Evolutionary conservation across 2,329 filamentous ascomycete genomes (phyloP).

Genomic region (Penicillium thymicola): DNA sequence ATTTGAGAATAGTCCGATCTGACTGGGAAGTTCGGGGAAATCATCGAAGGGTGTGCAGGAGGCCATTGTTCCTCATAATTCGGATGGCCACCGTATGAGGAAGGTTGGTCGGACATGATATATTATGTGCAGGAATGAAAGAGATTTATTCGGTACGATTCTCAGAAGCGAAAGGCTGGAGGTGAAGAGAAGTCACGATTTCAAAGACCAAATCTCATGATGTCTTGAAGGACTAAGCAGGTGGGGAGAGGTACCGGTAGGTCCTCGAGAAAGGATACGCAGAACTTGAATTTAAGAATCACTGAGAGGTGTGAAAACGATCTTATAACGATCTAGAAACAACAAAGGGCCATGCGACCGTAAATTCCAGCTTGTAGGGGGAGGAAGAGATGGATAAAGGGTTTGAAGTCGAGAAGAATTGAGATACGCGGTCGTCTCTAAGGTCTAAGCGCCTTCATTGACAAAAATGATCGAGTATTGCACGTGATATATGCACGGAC

Average conservation of each 20-base stretch:
- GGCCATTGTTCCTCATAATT: constrained; percentile 39
- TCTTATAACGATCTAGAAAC: background rate
- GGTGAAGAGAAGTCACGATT: background rate
- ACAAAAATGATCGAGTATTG: constrained; percentile 23
- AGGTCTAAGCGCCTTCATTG: constrained; percentile 15
- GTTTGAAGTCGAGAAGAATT: background rate
- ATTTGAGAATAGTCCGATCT: constrained; percentile 23
- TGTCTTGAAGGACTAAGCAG: background rate
- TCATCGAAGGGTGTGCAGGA: constrained; percentile 29
- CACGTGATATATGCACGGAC: constrained; percentile 28
- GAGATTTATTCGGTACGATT: background rate
- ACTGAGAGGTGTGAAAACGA: background rate
- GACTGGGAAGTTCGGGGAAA: constrained; percentile 28
- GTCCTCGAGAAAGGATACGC: background rate
- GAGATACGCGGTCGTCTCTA: background rate
- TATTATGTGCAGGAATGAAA: background rate
- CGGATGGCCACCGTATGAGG: constrained; percentile 41
- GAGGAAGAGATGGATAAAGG: background rate
- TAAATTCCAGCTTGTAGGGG: background rate
- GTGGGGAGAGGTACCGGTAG: background rate
- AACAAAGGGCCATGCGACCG: background rate
- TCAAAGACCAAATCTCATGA: constrained; percentile 24
- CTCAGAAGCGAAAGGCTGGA: background rate
- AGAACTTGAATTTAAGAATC: background rate
- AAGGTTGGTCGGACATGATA: constrained; percentile 49